Evolutionary conservation across 2,329 filamentous ascomycete species (phyloP).

Genomic region (Sordariomycetes sp.): DNA sequence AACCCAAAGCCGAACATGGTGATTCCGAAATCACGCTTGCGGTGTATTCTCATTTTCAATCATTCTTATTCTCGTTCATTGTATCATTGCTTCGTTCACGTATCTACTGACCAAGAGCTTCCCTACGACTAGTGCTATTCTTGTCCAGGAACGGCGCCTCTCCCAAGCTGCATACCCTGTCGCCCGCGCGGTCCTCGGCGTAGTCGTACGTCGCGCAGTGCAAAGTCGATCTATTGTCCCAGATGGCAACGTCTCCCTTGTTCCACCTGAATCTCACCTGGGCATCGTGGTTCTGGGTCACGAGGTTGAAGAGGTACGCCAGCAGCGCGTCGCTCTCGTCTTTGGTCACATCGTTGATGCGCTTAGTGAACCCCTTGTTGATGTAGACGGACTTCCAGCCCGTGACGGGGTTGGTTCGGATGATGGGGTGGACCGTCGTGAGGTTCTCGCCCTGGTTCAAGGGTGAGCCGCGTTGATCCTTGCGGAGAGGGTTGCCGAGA

Average conservation of each 20-base stretch:
- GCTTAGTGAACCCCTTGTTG: constrained; percentile 40
- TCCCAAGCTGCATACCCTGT: constrained; percentile 30
- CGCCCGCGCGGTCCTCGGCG: constrained; percentile 25
- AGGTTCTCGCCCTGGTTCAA: constrained; percentile 46
- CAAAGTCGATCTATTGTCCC: constrained; percentile 50
- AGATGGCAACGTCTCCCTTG: constrained; percentile 49
- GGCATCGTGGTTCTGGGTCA: constrained; percentile 46
- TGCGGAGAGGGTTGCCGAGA: constrained; percentile 34
- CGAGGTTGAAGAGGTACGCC: constrained; percentile 34
- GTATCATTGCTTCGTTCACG: not conserved
- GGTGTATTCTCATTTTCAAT: too few species aligned
- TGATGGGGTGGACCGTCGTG: constrained; percentile 39
- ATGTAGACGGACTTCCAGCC: constrained; percentile 47
- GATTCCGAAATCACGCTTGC: too few species aligned
- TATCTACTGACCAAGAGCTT: constrained; percentile 19
- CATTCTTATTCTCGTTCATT: not conserved
- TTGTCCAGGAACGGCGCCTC: constrained; percentile 32
- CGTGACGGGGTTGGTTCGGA: constrained; percentile 52
- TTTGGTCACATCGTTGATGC: constrained; percentile 44
- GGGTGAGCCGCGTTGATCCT: constrained; percentile 39
- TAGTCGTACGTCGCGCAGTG: constrained; percentile 53
- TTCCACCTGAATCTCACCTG: constrained; percentile 46
- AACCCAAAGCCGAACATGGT: too few species aligned
- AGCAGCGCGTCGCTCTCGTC: constrained; percentile 45
- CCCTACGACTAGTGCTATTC: constrained; percentile 24